Base-by-base conservation (phyloP, 2,329 filamentous ascomycete genomes). In the Calonectria hawksworthii region DNA sequence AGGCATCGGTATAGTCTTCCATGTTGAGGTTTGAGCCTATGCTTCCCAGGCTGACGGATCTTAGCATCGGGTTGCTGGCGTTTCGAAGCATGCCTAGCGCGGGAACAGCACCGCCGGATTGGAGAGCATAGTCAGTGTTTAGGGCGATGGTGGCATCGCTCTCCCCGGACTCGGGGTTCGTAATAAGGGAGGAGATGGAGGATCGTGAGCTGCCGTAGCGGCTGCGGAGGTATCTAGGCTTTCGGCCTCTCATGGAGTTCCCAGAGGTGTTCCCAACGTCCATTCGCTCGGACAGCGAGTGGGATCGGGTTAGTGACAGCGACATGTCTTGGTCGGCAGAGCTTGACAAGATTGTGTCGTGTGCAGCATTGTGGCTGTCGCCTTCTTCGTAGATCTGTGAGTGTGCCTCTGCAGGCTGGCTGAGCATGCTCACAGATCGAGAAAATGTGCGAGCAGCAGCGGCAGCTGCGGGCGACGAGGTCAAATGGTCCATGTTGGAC, bases 11-110 rank as follows among this genome's bases (percentile, higher is more conserved):
- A 65, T 85, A 84, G 26, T 93, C 91, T n/a, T 93, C 90, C 61
- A 90, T 86, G 0, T 94, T 95, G 50, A 86, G 79, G 7, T 82
- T 84, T 7, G 96, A 98, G 2, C 93, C 94, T 86, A 98, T 95
- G 83, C 96, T 98, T 28, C 96, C 96, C 74, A 98, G 90, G 85
- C 96, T 98, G 75, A 96, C 93, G 14, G 96, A 91, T 30, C 96
- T 90, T 26, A 93, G 93, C 70, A 98, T 87, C 3, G 87, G 86
- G 74, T 90, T 89, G 82, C 89, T 91, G 30, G 87, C 82, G 70
- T 85, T 88, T 47, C 89, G 88, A 32, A 88, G 87, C 78, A 88
- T 85, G 11, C 88, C 90, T 74, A 86, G 81, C 1, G 88, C 87
- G 1, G 95, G 92, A 6, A 92, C 88, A 16, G 95, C 94, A 32